Evolutionary conservation across 371 early-diverging fungal genomes (phyloP), one percentile per base, ranked within the genome.

Genomic region (Smittium mucronatum): DNA sequence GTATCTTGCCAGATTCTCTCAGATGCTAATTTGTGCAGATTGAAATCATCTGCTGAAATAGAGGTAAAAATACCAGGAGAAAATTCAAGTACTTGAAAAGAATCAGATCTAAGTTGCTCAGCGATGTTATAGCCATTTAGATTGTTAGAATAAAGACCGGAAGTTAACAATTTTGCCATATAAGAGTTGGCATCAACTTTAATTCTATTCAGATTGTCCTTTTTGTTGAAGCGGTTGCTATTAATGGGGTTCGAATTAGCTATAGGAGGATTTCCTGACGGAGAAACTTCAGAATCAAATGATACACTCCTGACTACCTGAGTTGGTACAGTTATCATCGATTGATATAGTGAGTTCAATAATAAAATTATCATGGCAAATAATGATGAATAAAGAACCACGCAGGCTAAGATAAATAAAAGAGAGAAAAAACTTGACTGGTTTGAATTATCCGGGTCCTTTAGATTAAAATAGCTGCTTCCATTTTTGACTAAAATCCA

Each of bases 1-100:
- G 86, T 83, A 60, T 86, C 86, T 72, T 86, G 86, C 86, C 86
- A 86, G 63, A 79, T 77, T 1, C 79, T 74, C 69, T 79, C 79
- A 32, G 75, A 76, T 5, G 77, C 72, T 57, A 79, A 69, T 17
- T 72, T 69, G 25, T 78, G 72, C 57, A 79, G 71, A 15, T 74
- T 73, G 64, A 79, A 69, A 64, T 76, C 76, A 36, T 72, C 74
- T 2, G 74, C 36, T 32, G 26, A 73, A 57, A 57, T 72, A 0
- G 78, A 73, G 0, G 73, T 74, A 25, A 79, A 71, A 32, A 79
- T 73, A 30, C 79, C 79, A 5, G 80, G 80, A 59, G 79, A 79
- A 65, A 79, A 60, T 34, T 72, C 71, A 69, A 79, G 67, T 47
- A 47, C 47, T 47, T 47, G 47, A 21, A 47, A 47, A 47, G 47